phyloP scores from a whole-genome alignment of 1,139 yeast species.

The Candida pseudoviswanathii region DNA sequence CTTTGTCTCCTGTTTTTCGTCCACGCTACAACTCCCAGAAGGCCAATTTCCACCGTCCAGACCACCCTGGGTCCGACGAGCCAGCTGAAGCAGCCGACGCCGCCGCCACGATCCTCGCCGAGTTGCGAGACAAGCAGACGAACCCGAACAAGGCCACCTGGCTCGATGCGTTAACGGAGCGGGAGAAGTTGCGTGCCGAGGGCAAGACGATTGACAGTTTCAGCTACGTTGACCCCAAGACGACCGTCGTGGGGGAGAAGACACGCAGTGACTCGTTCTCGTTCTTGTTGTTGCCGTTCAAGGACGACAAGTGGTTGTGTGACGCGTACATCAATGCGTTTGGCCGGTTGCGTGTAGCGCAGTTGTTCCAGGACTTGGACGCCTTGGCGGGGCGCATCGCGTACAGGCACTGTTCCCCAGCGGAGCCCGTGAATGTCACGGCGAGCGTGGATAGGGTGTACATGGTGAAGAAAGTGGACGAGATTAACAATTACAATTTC shows the following conservation, averaged over 20 bases:
- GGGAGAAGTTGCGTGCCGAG: constrained; percentile 66
- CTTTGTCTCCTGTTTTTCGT: neutral
- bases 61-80: constrained; percentile 38
- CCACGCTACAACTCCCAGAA: constrained; percentile 12
- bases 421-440: constrained; percentile 90
- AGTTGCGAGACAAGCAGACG: constrained; percentile 37
- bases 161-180: constrained; percentile 79
- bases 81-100: constrained; percentile 71
- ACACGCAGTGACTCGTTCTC: constrained; percentile 78
- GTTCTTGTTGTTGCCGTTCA: constrained; percentile 74
- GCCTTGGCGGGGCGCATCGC: constrained; percentile 89
- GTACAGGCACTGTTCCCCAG: constrained; percentile 83
- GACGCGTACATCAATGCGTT: constrained; percentile 88
- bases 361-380: constrained; percentile 87
- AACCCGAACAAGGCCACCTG: constrained; percentile 69
- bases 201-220: constrained; percentile 73
- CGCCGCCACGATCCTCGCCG: constrained; percentile 63
- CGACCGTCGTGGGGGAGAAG: constrained; percentile 70
- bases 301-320: constrained; percentile 78
- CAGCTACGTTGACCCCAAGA: constrained; percentile 71
- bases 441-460: constrained; percentile 93
- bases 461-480: constrained; percentile 83
- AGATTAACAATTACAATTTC: constrained; percentile 72
- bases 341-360: constrained; percentile 89
- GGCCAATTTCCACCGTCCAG: constrained; percentile 39